Base-by-base conservation (phyloP, 129 eudicot species). In the Flaveria linearis region DNA sequence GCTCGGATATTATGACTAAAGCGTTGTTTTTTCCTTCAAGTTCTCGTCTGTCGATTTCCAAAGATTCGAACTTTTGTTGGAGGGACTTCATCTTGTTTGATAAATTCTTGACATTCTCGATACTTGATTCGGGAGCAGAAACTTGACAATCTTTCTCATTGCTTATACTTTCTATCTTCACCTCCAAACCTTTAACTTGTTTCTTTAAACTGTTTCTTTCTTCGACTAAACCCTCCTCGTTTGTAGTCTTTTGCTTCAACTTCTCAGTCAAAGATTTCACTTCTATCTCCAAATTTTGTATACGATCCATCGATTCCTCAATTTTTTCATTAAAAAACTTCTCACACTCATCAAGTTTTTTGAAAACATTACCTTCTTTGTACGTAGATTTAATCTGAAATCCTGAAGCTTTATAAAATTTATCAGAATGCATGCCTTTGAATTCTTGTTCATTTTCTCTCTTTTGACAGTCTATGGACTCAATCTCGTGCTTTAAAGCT, bases 81-180 rank as follows among this genome's bases (percentile, higher is more conserved):
- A 78, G 82, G 8, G 72, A 4, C 61, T 71, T 78, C 49, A 76
- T 47, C 76, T 85, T 86, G 78, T 71, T 74, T 4, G 68, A 74
- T 43, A 87, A 70, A 43, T 86, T 88, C 33, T 86, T 92, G 55
- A 61, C 86, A 5, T 81, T 69, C 66, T 85, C 86, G 0, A 68
- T 51, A 47, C 42, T 81, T 68, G 81, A 47, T 73, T 74, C 78
- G 0, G 77, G 82, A 13, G 46, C 33, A 0, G 72, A 51, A 15
- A 84, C 51, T 33, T 74, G 79, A 3, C 41, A 49, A 36, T 85
- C 90, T 73, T 68, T 79, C 69, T 85, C 84, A 1, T 72, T 69
- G 39, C 67, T 60, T 28, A 73, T 60, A 30, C 76, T 68, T 41
- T 23, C 78, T 1, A 82, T 68, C 72, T 69, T 69, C 69, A 63